Percentiles rank a stretch among this genome's conserved stretches.
phyloP scores from a whole-genome alignment of 1,284 basidiomycete genomes.

The Irpex sp. region DNA sequence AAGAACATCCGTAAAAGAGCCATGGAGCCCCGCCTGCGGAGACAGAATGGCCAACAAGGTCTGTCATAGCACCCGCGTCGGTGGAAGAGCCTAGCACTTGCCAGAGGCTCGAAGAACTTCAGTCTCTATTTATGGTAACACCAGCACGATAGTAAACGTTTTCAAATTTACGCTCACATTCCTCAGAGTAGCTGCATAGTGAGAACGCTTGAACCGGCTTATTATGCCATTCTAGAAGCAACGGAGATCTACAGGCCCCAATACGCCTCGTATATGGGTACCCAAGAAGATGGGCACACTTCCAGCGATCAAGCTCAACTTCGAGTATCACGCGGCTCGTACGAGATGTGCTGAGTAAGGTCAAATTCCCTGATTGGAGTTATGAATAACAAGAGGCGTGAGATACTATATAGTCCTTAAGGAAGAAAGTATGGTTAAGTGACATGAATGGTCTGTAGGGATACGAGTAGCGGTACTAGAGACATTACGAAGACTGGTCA shows the following conservation, averaged over 20 bases:
- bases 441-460: background rate
- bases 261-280: background rate
- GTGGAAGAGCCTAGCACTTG: background rate
- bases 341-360: background rate
- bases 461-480: conserved; percentile 4
- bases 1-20: conserved; percentile 8
- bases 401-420: background rate
- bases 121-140: background rate
- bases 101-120: background rate
- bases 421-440: background rate
- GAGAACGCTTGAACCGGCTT: background rate
- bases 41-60: background rate
- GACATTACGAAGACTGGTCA: background rate
- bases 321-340: background rate
- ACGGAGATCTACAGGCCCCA: background rate
- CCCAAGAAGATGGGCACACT: background rate
- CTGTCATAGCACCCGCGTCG: conserved; percentile 1
- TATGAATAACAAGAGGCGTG: background rate
- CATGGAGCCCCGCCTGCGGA: background rate
- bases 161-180: background rate
- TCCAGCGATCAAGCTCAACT: background rate
- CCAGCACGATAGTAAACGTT: background rate
- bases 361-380: background rate
- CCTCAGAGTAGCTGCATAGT: background rate
- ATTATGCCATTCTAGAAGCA: background rate